Percentiles rank a stretch among this genome's conserved stretches.
These are phyloP conservation scores for Mortierella sp. DNA, from an alignment of 371 early-diverging fungal genomes.

Conservation along the genomic window DNA sequence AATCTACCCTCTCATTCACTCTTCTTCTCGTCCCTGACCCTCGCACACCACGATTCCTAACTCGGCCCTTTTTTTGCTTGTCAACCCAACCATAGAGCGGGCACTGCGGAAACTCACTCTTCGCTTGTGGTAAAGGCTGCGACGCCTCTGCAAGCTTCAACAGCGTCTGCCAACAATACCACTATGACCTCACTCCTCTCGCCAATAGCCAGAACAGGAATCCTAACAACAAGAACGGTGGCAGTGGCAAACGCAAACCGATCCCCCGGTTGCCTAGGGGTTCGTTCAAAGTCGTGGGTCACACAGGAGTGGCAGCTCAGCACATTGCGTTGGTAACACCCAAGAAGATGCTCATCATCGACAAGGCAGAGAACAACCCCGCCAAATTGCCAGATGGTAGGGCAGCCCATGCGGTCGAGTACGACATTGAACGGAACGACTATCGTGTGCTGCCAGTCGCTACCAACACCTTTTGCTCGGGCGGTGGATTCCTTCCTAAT, in stretches of 20 bases:
- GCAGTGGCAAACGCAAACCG: constrained; percentile 20
- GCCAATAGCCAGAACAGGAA: not conserved
- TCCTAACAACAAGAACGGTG: too few relatives aligned
- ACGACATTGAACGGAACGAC: constrained; percentile 59
- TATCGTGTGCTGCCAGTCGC: constrained; percentile 59
- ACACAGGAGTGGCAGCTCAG: constrained; percentile 47
- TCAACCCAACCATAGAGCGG: constrained; percentile 27
- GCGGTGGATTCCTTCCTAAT: constrained; percentile 66
- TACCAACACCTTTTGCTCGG: constrained; percentile 74
- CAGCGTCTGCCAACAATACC: constrained; percentile 26
- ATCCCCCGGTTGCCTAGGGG: constrained; percentile 36
- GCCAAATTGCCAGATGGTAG: constrained; percentile 36
- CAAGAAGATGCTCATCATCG: constrained; percentile 50
- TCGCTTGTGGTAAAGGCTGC: constrained; percentile 40
- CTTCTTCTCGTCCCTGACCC: not conserved
- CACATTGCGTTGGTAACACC: constrained; percentile 49
- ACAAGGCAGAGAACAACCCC: constrained; percentile 50
- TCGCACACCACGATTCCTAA: too few relatives aligned
- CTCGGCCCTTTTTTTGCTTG: too few relatives aligned
- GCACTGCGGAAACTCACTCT: constrained; percentile 43
- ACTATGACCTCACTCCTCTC: not conserved
- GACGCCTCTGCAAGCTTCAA: constrained; percentile 32
- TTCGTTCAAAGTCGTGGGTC: constrained; percentile 39
- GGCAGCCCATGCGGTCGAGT: constrained; percentile 53
- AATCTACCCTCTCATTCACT: not conserved